Conservation (phyloP, 1,284 basidiomycete genomes). For the Papiliotrema nemorosa region DNA sequence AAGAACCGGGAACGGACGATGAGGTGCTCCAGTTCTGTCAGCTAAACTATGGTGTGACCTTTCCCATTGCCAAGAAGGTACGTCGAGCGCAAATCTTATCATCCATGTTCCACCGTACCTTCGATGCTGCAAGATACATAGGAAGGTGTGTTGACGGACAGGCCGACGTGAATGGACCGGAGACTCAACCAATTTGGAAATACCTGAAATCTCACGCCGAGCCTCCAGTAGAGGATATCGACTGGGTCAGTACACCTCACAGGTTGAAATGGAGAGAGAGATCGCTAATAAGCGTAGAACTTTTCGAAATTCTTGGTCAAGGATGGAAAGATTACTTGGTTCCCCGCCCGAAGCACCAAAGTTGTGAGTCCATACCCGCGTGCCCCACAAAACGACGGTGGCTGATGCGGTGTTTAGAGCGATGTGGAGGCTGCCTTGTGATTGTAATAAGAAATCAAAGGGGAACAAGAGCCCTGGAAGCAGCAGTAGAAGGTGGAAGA, state of each 20-base stretch:
- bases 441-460: neutral
- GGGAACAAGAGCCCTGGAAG: no score
- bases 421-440: constrained; percentile 34
- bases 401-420: constrained; percentile 17
- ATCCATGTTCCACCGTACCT: neutral
- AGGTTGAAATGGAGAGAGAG: neutral
- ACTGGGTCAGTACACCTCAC: constrained; percentile 36
- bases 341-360: constrained; percentile 51
- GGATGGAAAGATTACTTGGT: constrained; percentile 52
- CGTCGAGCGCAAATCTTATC: constrained; percentile 10
- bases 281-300: constrained; percentile 36
- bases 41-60: constrained; percentile 75
- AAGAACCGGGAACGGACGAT: constrained; percentile 72
- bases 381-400: neutral
- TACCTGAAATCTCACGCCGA: constrained; percentile 49
- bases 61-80: constrained; percentile 75
- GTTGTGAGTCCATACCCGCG: constrained; percentile 37
- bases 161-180: constrained; percentile 53
- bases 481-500: no score
- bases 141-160: no score
- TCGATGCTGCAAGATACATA: neutral
- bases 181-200: constrained; percentile 53
- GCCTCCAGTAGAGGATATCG: constrained; percentile 45
- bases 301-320: constrained; percentile 53
- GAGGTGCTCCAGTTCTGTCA: constrained; percentile 59